Evolutionary conservation across 1,284 basidiomycete species (phyloP).

Genomic region (Mycena citricolor): DNA sequence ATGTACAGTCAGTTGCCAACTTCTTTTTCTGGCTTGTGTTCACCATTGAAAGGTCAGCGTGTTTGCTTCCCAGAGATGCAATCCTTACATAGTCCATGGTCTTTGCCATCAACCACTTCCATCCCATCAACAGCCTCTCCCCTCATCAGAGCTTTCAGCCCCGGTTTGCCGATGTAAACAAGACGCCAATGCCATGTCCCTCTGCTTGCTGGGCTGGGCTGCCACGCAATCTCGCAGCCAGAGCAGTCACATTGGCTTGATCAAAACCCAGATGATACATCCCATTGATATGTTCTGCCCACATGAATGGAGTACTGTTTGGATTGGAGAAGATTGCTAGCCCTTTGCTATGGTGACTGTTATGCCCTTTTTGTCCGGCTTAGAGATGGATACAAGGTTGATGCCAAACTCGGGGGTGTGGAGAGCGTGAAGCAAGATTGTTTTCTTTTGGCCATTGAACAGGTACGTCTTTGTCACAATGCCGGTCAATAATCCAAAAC

Average conservation of each 20-base stretch:
- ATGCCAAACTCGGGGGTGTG: slow-evolving; percentile 25
- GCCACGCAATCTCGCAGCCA: too few relatives aligned
- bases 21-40: slow-evolving; percentile 8
- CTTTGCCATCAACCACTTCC: not conserved
- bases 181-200: slow-evolving; percentile 14
- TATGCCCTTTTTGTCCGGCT: slow-evolving; percentile 23
- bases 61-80: slow-evolving; percentile 12
- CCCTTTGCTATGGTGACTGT: slow-evolving; percentile 14
- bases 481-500: slow-evolving; percentile 23
- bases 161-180: slow-evolving; percentile 7
- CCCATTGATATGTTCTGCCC: not conserved
- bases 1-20: slow-evolving; percentile 12
- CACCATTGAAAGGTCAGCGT: slow-evolving; percentile 14
- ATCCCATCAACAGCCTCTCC: slow-evolving; percentile 8
- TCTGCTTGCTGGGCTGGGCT: slow-evolving; percentile 4
- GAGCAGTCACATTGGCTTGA: not conserved
- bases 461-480: slow-evolving; percentile 15
- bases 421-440: too few relatives aligned
- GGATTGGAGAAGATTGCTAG: slow-evolving; percentile 1
- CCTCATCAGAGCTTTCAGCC: slow-evolving; percentile 4
- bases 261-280: slow-evolving; percentile 11
- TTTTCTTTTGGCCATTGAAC: too few relatives aligned
- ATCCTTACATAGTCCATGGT: slow-evolving; percentile 12
- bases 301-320: slow-evolving; percentile 1
- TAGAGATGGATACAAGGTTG: slow-evolving; percentile 26